A percentile compares a stretch with the other conserved stretches of the same genome.
These are phyloP conservation scores for Dothideomycetes sp. DNA, from an alignment of 2,329 filamentous ascomycete genomes.

Conservation along the genomic window DNA sequence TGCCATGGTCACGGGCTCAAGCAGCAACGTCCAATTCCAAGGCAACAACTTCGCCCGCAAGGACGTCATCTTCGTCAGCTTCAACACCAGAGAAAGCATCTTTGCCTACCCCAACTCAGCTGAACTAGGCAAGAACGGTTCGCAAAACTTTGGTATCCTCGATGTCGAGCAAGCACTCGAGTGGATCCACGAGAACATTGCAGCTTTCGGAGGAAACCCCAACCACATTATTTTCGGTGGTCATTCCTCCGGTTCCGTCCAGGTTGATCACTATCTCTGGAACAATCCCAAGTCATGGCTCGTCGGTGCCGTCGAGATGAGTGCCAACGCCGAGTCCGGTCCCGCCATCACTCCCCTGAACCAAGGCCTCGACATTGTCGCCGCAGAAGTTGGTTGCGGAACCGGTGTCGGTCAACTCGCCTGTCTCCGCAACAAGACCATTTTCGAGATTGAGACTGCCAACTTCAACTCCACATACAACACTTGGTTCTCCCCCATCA, in stretches of 20 bases:
- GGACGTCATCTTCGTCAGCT: conserved; percentile 10
- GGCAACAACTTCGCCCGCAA: conserved; percentile 11
- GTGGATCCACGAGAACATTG: conserved; percentile 10
- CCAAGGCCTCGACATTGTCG: conserved; percentile 31
- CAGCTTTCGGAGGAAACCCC: conserved; percentile 10
- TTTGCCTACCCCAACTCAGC: conserved; percentile 10
- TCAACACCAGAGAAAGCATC: conserved; percentile 12
- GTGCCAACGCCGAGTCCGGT: conserved; percentile 34
- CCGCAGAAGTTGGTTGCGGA: conserved; percentile 30
- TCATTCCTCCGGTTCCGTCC: conserved; percentile 28
- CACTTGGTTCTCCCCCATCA: conserved; percentile 12
- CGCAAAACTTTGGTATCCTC: conserved; percentile 12
- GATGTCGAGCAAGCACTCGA: conserved; percentile 7
- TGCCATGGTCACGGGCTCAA: conserved; percentile 14
- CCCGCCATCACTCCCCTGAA: conserved; percentile 32
- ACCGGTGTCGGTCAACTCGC: conserved; percentile 27
- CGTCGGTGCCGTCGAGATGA: conserved; percentile 28
- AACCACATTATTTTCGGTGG: conserved; percentile 15
- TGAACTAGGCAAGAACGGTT: conserved; percentile 6
- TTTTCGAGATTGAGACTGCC: conserved; percentile 25
- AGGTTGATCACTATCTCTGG: conserved; percentile 33
- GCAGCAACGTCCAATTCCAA: conserved; percentile 21
- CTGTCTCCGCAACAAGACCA: conserved; percentile 29
- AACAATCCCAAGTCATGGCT: conserved; percentile 12
- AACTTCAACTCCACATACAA: conserved; percentile 24